Evolutionary conservation across 108 stramenopile species (phyloP), one percentile per base, ranked within the genome.

Genomic region (Epithemia pelagica): DNA sequence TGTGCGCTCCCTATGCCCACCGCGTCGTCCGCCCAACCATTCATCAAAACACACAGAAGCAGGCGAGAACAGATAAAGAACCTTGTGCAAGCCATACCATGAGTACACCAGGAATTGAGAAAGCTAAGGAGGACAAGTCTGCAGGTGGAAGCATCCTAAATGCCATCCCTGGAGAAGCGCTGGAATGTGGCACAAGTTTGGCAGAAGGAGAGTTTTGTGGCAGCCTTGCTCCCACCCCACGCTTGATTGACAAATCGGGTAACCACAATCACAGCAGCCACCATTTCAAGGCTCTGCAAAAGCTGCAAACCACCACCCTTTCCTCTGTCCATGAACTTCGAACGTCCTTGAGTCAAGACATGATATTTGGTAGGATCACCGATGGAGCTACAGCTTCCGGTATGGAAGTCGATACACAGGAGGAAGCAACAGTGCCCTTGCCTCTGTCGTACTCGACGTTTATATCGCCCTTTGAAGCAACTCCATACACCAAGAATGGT

Each of bases 131-230:
- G n/a, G n/a, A n/a, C n/a, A n/a, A n/a, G n/a, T n/a, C n/a, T n/a
- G n/a, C n/a, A n/a, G n/a, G n/a, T n/a, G n/a, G n/a, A n/a, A n/a
- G n/a, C n/a, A n/a, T n/a, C n/a, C n/a, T n/a, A n/a, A n/a, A n/a
- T n/a, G n/a, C n/a, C n/a, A n/a, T n/a, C n/a, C n/a, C n/a, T n/a
- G 30, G 5, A 61, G 61, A 61, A 32, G 21, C 29, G 61, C 61
- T 71, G 63, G 70, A 71, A 55, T 71, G 70, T 56, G 70, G 70
- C 8, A 65, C 70, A 21, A 71, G 70, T 64, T 55, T 71, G 28
- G 70, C 70, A n/a, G 70, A 71, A 53, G 27, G 21, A 28, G 70
- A 71, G 53, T 61, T 66, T 25, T 33, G 54, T 25, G 27, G 52
- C 54, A 21, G 21, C 26, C 27, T 8, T 30, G 18, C 21, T 53